These are phyloP conservation scores for Cryptosporidium xiaoi DNA, from an alignment of 169 alveolate species.

Conservation along the genomic window DNA sequence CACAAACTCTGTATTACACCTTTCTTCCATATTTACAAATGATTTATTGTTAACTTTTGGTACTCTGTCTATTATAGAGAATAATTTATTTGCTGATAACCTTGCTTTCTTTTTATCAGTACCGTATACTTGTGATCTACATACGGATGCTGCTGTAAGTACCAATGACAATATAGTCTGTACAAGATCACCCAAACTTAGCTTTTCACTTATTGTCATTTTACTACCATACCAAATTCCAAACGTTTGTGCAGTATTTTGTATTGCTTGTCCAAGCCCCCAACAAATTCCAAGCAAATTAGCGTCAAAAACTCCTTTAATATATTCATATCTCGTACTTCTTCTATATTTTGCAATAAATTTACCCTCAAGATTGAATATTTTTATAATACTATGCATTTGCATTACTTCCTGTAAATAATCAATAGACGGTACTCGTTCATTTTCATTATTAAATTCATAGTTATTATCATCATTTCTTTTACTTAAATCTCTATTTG, in stretches of 20 bases:
- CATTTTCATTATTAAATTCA: not conserved
- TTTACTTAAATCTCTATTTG: constrained; percentile 26
- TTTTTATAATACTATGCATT: constrained; percentile 52
- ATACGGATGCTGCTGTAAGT: constrained; percentile 63
- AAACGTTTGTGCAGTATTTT: constrained; percentile 60
- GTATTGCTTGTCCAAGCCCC: constrained; percentile 71
- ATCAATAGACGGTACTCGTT: not conserved
- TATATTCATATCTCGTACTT: constrained; percentile 53
- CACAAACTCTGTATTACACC: constrained; percentile 1
- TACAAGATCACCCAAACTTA: constrained; percentile 38
- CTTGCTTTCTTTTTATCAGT: constrained; percentile 67
- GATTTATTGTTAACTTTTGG: constrained; percentile 17
- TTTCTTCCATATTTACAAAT: constrained; percentile 31
- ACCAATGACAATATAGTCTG: constrained; percentile 39
- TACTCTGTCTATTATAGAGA: constrained; percentile 27
- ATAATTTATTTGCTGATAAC: constrained; percentile 39
- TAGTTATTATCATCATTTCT: constrained; percentile 19
- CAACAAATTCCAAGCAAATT: constrained; percentile 36
- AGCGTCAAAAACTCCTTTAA: constrained; percentile 47
- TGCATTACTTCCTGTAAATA: constrained; percentile 62
- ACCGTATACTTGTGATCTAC: constrained; percentile 70
- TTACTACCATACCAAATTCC: constrained; percentile 67
- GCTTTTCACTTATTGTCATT: constrained; percentile 36
- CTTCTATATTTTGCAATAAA: constrained; percentile 43
- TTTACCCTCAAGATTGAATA: constrained; percentile 21